phyloP scores from a whole-genome alignment of 306 rosid species.

The Begonia peltatifolia region DNA sequence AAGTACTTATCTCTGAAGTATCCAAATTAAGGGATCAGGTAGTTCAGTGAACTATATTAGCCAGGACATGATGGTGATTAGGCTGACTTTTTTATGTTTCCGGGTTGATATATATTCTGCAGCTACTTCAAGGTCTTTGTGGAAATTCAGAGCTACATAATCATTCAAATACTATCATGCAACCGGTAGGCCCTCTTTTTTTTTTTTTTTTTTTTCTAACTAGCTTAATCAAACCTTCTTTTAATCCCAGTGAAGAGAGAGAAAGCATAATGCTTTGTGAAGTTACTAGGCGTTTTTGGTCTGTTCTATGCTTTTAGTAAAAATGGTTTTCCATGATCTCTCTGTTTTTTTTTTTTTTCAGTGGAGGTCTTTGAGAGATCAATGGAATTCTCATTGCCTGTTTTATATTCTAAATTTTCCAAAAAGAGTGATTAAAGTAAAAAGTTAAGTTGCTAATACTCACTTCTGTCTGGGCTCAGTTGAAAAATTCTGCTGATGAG shows the following conservation, averaged over 20 bases:
- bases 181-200: conserved; percentile 32
- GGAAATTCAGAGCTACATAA: conserved; percentile 28
- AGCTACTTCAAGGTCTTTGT: conserved; percentile 66
- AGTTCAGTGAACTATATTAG: background rate
- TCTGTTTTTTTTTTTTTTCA: no score
- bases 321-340: no score
- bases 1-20: conserved; percentile 52
- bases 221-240: no score
- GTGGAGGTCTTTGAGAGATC: no score
- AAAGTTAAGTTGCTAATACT: background rate
- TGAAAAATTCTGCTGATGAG: conserved; percentile 37
- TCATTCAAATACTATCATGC: conserved; percentile 21
- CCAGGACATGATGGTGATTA: background rate
- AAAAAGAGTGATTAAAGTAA: no score
- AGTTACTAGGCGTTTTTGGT: no score
- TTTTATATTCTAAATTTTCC: no score
- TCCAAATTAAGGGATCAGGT: conserved; percentile 73
- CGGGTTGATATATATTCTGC: conserved; percentile 12
- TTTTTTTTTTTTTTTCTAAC: no score
- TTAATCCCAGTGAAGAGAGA: no score
- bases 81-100: background rate
- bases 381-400: no score
- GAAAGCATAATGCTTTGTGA: no score
- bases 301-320: no score
- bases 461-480: conserved; percentile 31